Evolutionary conservation across 805 yeast species (phyloP).

Genomic region (Saccharomycopsis fibuligera): DNA sequence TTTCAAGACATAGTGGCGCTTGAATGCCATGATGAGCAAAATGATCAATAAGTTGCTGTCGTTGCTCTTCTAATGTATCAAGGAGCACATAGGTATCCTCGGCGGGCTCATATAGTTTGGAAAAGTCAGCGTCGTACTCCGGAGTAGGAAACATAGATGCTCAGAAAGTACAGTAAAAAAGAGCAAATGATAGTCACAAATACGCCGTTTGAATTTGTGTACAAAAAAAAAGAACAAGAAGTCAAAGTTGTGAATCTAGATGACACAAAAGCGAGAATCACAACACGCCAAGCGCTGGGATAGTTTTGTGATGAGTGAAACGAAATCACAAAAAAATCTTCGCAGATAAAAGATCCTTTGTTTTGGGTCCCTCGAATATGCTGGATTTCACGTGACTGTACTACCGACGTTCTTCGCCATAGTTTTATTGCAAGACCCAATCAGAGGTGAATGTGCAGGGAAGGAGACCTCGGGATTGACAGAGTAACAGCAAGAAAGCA

Average conservation of each 20-base stretch:
- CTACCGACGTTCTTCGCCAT: too few relatives aligned
- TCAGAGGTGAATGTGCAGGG: too few relatives aligned
- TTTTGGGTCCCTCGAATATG: too few relatives aligned
- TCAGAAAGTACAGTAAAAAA: background rate
- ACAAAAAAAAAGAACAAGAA: background rate
- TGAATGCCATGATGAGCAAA: constrained; percentile 15
- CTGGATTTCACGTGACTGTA: too few relatives aligned
- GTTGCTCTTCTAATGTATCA: constrained; percentile 69
- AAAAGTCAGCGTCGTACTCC: constrained; percentile 46
- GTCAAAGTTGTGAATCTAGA: background rate
- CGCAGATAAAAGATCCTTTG: too few relatives aligned
- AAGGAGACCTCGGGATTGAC: too few relatives aligned
- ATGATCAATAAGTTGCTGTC: constrained; percentile 26
- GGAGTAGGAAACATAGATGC: constrained; percentile 77
- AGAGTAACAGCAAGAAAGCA: too few relatives aligned
- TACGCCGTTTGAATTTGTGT: background rate
- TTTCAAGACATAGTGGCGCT: constrained; percentile 61
- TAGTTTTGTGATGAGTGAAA: too few relatives aligned
- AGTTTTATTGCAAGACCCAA: too few relatives aligned
- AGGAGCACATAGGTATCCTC: constrained; percentile 85
- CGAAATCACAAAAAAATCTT: too few relatives aligned
- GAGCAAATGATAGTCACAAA: background rate
- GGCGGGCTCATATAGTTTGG: constrained; percentile 87
- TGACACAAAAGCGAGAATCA: too few relatives aligned
- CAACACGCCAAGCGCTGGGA: too few relatives aligned